Percentiles rank a stretch among this genome's conserved stretches.
Evolutionary conservation across 2,329 filamentous ascomycete genomes (phyloP).

Genomic region (Fusarium ambrosium): DNA sequence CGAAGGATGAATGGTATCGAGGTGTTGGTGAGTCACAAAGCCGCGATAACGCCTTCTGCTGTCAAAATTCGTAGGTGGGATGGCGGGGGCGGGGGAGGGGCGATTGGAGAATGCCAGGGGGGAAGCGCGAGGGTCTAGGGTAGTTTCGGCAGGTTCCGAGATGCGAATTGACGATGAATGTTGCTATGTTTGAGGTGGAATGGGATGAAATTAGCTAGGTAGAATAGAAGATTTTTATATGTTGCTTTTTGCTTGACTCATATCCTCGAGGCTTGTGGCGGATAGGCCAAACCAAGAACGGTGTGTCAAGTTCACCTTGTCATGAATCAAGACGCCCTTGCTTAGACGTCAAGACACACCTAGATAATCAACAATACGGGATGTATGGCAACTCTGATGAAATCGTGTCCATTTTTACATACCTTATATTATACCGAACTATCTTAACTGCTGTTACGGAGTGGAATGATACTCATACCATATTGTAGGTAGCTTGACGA

Average conservation of each 20-base stretch:
- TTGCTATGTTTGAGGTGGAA: neutral
- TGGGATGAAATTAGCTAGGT: neutral
- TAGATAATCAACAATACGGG: neutral
- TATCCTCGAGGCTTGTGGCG: neutral
- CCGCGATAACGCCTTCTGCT: constrained; percentile 37
- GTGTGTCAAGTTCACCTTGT: neutral
- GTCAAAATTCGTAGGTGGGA: constrained; percentile 43
- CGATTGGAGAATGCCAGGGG: neutral
- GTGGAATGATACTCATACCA: neutral
- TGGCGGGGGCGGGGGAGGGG: constrained; percentile 45
- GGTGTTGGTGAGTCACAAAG: constrained; percentile 44
- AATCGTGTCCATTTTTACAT: neutral
- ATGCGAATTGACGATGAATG: neutral
- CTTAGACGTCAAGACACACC: neutral
- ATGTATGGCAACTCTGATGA: neutral
- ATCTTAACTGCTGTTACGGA: neutral
- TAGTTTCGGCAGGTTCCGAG: constrained; percentile 10
- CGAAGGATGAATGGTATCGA: constrained; percentile 11
- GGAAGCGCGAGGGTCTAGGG: constrained; percentile 26
- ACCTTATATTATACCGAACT: neutral
- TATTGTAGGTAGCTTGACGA: neutral
- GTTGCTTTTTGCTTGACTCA: neutral
- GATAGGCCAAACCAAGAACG: neutral
- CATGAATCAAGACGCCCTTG: neutral
- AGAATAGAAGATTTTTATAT: neutral